phyloP scores from a whole-genome alignment of 306 rosid genomes.

The Begonia fuchsioides region DNA sequence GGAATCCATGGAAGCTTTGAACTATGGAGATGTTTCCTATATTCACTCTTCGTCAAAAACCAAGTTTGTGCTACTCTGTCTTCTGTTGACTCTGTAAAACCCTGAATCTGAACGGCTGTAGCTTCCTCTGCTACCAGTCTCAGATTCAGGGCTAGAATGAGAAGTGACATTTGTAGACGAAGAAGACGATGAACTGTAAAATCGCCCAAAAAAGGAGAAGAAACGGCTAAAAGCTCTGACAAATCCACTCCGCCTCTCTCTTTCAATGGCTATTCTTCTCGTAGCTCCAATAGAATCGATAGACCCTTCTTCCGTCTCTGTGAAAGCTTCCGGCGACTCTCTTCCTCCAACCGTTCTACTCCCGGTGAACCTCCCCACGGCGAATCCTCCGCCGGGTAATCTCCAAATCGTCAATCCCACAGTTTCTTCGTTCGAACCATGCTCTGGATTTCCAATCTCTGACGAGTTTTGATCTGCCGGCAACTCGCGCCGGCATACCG shows the following conservation, averaged over 20 bases:
- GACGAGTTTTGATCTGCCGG: slow-evolving; percentile 34
- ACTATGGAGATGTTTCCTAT: too few relatives aligned
- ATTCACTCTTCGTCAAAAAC: slow-evolving; percentile 46
- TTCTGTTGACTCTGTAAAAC: slow-evolving; percentile 35
- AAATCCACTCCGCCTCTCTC: slow-evolving; percentile 44
- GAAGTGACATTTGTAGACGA: slow-evolving; percentile 13
- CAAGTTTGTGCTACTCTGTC: slow-evolving; percentile 38
- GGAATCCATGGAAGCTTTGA: too few relatives aligned
- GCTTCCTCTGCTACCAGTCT: slow-evolving; percentile 24
- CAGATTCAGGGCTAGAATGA: slow-evolving; percentile 29
- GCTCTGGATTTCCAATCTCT: slow-evolving; percentile 18
- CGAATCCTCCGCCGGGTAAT: slow-evolving; percentile 81
- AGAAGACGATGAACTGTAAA: slow-evolving; percentile 18
- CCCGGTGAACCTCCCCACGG: slow-evolving; percentile 70
- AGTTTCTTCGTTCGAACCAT: slow-evolving; percentile 46
- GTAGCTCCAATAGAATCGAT: slow-evolving; percentile 35
- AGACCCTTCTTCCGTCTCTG: slow-evolving; percentile 86
- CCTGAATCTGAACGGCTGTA: slow-evolving; percentile 34
- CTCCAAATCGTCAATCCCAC: slow-evolving; percentile 87
- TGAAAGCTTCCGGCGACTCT: slow-evolving; percentile 69
- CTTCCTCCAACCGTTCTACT: slow-evolving; percentile 46
- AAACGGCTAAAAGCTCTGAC: slow-evolving; percentile 50
- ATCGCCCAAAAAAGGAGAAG: slow-evolving; percentile 45
- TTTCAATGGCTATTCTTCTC: slow-evolving; percentile 37
- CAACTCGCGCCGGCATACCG: slow-evolving; percentile 83